Percentiles rank a stretch among this genome's conserved stretches.
These are phyloP conservation scores for Dictyophora rubrovolvata DNA, from an alignment of 768 basidiomycete species.

Conservation along the genomic window DNA sequence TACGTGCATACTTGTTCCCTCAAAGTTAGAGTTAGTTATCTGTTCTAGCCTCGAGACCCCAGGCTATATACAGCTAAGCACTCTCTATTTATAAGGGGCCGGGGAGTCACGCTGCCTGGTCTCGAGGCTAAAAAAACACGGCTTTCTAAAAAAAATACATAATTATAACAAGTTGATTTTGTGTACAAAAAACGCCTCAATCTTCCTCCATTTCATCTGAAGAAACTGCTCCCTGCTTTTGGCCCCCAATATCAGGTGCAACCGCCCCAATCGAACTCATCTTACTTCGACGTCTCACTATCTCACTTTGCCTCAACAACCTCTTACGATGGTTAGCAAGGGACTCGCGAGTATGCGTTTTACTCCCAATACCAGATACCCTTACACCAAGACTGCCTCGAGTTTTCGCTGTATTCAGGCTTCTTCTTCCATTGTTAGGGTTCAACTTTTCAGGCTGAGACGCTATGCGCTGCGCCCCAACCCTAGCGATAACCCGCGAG, in stretches of 20 bases:
- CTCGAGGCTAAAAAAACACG: too few species aligned
- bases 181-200: background rate
- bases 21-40: too few species aligned
- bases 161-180: background rate
- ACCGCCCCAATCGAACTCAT: background rate
- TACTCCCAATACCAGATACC: slow-evolving; percentile 5
- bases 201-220: background rate
- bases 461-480: slow-evolving; percentile 62
- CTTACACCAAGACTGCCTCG: slow-evolving; percentile 2
- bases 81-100: too few species aligned
- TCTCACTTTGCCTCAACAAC: slow-evolving; percentile 68
- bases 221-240: background rate
- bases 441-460: background rate
- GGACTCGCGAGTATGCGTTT: background rate
- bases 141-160: background rate
- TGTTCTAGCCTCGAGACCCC: too few species aligned
- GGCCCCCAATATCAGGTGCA: background rate
- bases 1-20: too few species aligned
- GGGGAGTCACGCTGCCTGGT: too few species aligned
- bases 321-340: slow-evolving; percentile 58
- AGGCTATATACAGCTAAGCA: too few species aligned
- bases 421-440: background rate
- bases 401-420: slow-evolving; percentile 2
- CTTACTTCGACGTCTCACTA: slow-evolving; percentile 43
- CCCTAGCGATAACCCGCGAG: slow-evolving; percentile 66